phyloP scores from a whole-genome alignment of 202 grass and related monocot genomes.

The Schoenoplectus tabernaemontani region DNA sequence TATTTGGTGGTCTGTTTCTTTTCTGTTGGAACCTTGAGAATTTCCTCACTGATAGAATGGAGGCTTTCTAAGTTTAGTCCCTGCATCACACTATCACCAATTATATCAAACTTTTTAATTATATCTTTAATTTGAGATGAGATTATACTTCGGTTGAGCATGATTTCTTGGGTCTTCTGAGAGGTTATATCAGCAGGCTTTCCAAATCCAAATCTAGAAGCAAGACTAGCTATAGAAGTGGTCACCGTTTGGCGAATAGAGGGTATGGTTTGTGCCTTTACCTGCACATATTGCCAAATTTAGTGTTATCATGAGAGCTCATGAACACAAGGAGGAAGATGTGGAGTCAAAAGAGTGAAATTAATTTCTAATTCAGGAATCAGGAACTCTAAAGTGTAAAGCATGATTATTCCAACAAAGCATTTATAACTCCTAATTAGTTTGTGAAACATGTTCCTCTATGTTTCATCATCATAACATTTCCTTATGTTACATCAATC shows the following conservation, averaged over 20 bases:
- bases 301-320: background rate
- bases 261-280: background rate
- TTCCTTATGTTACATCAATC: background rate
- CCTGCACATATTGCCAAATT: conserved; percentile 6
- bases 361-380: background rate
- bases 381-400: background rate
- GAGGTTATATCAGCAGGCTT: background rate
- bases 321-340: background rate
- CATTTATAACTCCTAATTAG: background rate
- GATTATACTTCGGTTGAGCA: background rate
- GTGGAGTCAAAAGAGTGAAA: background rate
- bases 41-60: conserved; percentile 33
- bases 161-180: background rate
- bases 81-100: conserved; percentile 21
- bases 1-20: conserved; percentile 21
- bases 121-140: conserved; percentile 24
- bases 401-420: background rate
- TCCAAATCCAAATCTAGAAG: conserved; percentile 8
- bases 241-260: conserved; percentile 10
- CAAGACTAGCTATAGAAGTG: background rate
- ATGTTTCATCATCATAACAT: background rate
- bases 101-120: background rate
- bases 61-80: conserved; percentile 16
- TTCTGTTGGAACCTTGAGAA: conserved; percentile 26
- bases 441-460: too few relatives aligned